These are phyloP conservation scores for Hortaea werneckii DNA, from an alignment of 2,329 filamentous ascomycete genomes.

Conservation along the genomic window DNA sequence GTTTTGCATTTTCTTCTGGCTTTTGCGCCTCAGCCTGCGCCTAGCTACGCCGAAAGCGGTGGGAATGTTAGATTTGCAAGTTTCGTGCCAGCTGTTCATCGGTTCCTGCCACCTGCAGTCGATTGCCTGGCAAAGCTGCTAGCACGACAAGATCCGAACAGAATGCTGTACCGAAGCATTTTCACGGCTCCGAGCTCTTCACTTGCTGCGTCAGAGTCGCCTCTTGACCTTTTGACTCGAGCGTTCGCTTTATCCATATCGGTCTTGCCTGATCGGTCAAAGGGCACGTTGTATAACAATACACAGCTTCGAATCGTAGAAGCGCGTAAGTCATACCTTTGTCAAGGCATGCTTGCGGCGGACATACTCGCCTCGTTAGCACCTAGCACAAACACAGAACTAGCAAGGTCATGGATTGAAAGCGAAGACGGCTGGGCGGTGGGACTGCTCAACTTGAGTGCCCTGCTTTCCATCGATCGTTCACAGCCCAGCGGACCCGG, in stretches of 20 bases:
- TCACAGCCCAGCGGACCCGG: constrained; percentile 4
- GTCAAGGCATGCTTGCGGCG: constrained; percentile 83
- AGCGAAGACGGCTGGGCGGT: constrained; percentile 76
- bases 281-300: constrained; percentile 37
- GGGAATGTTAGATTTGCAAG: constrained; percentile 60
- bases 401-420: constrained; percentile 72
- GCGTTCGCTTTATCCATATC: constrained; percentile 81
- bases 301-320: constrained; percentile 57
- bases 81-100: constrained; percentile 72
- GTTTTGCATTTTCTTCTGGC: constrained; percentile 81
- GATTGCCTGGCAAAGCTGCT: constrained; percentile 86
- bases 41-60: constrained; percentile 36
- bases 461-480: constrained; percentile 57
- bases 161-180: constrained; percentile 71
- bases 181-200: constrained; percentile 54
- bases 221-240: constrained; percentile 73
- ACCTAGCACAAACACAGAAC: constrained; percentile 30
- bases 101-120: constrained; percentile 80
- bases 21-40: constrained; percentile 72
- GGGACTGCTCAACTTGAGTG: constrained; percentile 65
- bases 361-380: constrained; percentile 75
- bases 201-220: constrained; percentile 30
- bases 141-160: constrained; percentile 86
- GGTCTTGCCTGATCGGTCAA: constrained; percentile 64
- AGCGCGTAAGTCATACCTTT: constrained; percentile 74